Conservation (phyloP, 1,284 basidiomycete species). For the Leccinum cinnamomeum region DNA sequence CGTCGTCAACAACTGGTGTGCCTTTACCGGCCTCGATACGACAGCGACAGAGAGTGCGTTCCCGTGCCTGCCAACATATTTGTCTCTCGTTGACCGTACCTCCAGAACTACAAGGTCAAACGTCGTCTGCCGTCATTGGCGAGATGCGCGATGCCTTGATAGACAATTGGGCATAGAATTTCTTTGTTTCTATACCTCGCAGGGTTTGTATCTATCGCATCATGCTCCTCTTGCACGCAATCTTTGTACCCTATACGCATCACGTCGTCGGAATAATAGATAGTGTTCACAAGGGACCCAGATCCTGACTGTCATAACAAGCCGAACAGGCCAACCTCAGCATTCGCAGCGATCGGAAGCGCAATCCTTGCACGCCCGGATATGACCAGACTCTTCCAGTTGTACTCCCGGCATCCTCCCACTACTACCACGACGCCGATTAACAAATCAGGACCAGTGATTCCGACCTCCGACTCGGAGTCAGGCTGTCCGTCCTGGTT, state of each 20-base stretch:
- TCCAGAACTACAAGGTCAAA: conserved; percentile 86
- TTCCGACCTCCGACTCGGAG: too few relatives aligned
- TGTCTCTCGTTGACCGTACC: conserved; percentile 1
- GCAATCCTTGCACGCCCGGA: too few relatives aligned
- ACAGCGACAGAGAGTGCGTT: conserved; percentile 94
- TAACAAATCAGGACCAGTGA: too few relatives aligned
- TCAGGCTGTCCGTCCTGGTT: too few relatives aligned
- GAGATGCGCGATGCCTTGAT: conserved; percentile 95
- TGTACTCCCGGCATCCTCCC: conserved; percentile 32
- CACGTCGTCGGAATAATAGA: conserved; percentile 19
- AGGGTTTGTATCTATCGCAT: not conserved
- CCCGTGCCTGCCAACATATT: conserved; percentile 2
- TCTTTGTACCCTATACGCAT: conserved; percentile 21
- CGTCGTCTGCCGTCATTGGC: conserved; percentile 82
- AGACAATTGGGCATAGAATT: conserved; percentile 84
- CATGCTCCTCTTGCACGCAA: conserved; percentile 14
- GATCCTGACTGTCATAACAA: conserved; percentile 34
- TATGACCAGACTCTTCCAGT: conserved; percentile 48
- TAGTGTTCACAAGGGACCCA: conserved; percentile 8
- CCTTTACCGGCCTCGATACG: conserved; percentile 94
- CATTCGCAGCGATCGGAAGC: too few relatives aligned
- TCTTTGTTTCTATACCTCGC: conserved; percentile 11
- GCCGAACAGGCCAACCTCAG: conserved; percentile 31
- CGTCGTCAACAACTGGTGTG: conserved; percentile 99
- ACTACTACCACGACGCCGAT: too few relatives aligned